A percentile compares a stretch with the other conserved stretches of the same genome.
Conservation (phyloP, 116 monocot species). For the Posidonia oceanica region DNA sequence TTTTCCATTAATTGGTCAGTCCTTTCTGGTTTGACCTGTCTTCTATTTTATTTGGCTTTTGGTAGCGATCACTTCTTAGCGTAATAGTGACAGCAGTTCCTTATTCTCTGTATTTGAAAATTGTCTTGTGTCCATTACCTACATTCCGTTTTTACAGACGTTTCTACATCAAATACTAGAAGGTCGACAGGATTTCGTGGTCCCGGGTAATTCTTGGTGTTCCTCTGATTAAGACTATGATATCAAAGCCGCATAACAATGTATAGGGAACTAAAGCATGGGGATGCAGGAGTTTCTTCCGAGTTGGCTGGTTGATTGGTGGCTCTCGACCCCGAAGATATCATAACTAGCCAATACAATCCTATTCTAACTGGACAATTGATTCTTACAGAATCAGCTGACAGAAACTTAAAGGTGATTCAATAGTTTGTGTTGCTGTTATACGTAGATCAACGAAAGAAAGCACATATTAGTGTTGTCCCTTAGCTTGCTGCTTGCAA, state of each 20-base stretch:
- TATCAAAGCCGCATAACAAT: background rate
- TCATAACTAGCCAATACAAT: background rate
- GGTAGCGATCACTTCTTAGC: background rate
- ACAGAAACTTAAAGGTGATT: background rate
- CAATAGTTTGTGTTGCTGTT: too few relatives aligned
- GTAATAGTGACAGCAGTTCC: background rate
- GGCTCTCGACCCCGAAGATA: background rate
- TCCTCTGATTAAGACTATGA: constrained; percentile 6
- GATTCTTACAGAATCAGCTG: background rate
- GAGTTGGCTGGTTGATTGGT: background rate
- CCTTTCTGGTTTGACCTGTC: background rate
- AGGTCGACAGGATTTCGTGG: constrained; percentile 8
- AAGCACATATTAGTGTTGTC: too few relatives aligned
- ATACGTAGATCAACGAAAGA: too few relatives aligned
- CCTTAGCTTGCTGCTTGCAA: too few relatives aligned
- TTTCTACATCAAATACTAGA: constrained; percentile 4
- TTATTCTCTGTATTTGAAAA: too few relatives aligned
- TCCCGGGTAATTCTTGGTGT: background rate
- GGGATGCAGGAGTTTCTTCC: constrained; percentile 1
- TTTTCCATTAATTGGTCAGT: too few relatives aligned
- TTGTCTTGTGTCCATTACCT: background rate
- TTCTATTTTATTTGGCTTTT: background rate
- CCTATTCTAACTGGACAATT: background rate
- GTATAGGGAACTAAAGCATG: background rate
- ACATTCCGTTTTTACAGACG: constrained; percentile 7